Conservation (phyloP, 495 filamentous ascomycete genomes). For the Hypoxylon fuscum region DNA sequence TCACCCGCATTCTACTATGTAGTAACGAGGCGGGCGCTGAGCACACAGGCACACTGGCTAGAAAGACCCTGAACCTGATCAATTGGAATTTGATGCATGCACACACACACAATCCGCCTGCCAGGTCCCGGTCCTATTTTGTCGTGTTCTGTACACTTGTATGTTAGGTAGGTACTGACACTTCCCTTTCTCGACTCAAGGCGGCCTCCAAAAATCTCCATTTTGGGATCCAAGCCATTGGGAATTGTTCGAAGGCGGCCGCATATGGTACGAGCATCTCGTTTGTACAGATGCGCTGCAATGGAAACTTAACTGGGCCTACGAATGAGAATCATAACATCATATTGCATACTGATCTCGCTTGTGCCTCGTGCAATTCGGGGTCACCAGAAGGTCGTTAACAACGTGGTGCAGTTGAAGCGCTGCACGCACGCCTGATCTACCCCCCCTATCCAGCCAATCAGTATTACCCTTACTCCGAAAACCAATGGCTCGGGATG, state of each 20-base stretch:
- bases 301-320: slow-evolving; percentile 28
- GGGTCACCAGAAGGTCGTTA: slow-evolving; percentile 25
- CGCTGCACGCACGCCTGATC: slow-evolving; percentile 46
- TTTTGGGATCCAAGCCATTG: slow-evolving; percentile 22
- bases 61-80: slow-evolving; percentile 9
- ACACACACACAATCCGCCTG: background rate
- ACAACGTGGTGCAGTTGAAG: slow-evolving; percentile 37
- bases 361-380: slow-evolving; percentile 25
- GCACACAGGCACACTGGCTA: slow-evolving; percentile 16
- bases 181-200: slow-evolving; percentile 7
- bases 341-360: slow-evolving; percentile 39
- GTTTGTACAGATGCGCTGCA: slow-evolving; percentile 19
- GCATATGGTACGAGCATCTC: slow-evolving; percentile 26
- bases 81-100: slow-evolving; percentile 17
- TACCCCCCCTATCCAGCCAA: slow-evolving; percentile 35
- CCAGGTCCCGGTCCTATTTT: background rate
- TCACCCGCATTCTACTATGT: slow-evolving; percentile 16
- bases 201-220: slow-evolving; percentile 25
- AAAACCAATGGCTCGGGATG: slow-evolving; percentile 35
- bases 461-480: slow-evolving; percentile 20
- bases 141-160: background rate
- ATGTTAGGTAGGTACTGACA: background rate
- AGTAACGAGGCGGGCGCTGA: slow-evolving; percentile 31
- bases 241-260: slow-evolving; percentile 30
- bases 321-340: slow-evolving; percentile 29